Evolutionary conservation across 345 rosid species (phyloP), one percentile per base, ranked within the genome.

Genomic region (Syzygium jambos): DNA sequence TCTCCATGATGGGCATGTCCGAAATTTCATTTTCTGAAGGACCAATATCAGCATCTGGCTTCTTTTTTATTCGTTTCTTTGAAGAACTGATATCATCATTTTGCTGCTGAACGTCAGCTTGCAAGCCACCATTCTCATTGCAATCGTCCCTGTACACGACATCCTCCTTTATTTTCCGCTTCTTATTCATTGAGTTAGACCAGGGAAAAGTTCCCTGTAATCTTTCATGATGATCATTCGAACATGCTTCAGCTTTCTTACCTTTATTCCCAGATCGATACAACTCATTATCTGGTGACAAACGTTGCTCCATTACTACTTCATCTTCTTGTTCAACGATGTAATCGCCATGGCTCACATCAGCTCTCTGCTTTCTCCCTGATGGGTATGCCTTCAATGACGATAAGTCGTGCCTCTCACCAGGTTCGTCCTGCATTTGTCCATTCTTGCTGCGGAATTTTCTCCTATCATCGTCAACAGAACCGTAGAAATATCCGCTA

Each of bases 41-140:
- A 88, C 68, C 93, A 86, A 51, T 87, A 87, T 93, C 95, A 86
- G 90, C 92, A 87, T 94, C 97, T 85, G 90, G 43, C 90, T 95
- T 97, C 92, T 89, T 93, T 91, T 94, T 95, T 29, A 94, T 96
- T 87, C 93, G 95, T 90, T 91, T 95, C 93, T 93, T 96, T 90
- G 89, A 86, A 86, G 91, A 87, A 91, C 88, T 49, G 85, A 93
- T 86, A 80, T 92, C 94, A 87, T 93, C 92, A 87, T 90, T 61
- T 78, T 93, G 93, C 91, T 85, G 94, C 85, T 84, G 89, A 88
- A 84, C 85, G 49, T 56, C 87, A 52, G 89, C 63, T 84, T 84
- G 90, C 91, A 89, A 86, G 38, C 90, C 88, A 88, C 91, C 88
- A 89, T 90, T 90, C 49, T 91, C 95, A 86, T 90, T 92, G 86